Conservation (phyloP, 768 basidiomycete genomes). For the Lentinula sp. region DNA sequence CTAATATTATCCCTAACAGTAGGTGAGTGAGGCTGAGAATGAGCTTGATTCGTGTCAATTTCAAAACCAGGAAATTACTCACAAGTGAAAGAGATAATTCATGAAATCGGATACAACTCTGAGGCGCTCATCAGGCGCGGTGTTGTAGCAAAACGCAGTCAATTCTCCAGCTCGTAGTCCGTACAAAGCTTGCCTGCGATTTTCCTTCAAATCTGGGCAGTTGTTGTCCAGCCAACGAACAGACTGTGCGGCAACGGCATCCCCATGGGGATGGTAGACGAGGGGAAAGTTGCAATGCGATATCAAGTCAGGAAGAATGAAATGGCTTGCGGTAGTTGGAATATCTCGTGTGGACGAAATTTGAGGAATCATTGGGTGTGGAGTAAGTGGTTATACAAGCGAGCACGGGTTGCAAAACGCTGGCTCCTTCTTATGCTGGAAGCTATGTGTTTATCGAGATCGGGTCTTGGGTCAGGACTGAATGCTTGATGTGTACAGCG, state of each 20-base stretch:
- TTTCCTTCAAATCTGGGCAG: slow-evolving; percentile 38
- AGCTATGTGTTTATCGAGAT: background rate
- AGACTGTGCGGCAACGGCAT: slow-evolving; percentile 39
- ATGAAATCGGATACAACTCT: slow-evolving; percentile 66
- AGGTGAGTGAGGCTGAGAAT: slow-evolving; percentile 6
- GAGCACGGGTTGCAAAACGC: background rate
- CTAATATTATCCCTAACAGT: slow-evolving; percentile 59
- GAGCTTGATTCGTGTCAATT: slow-evolving; percentile 7
- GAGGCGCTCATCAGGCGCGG: slow-evolving; percentile 47
- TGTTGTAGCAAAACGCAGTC: slow-evolving; percentile 59
- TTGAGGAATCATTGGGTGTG: background rate
- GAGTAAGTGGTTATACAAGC: too few relatives aligned
- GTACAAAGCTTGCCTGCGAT: slow-evolving; percentile 40
- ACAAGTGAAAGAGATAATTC: slow-evolving; percentile 54
- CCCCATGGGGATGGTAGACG: slow-evolving; percentile 37
- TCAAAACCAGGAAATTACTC: slow-evolving; percentile 15
- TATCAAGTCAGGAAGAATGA: slow-evolving; percentile 51
- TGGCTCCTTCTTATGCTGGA: background rate
- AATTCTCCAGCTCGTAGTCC: slow-evolving; percentile 63
- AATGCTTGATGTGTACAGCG: background rate
- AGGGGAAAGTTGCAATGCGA: slow-evolving; percentile 43
- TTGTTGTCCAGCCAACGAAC: slow-evolving; percentile 43
- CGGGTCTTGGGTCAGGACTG: background rate
- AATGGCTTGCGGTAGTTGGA: slow-evolving; percentile 12
- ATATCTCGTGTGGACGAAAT: background rate